Evolutionary conservation across 176 grass and related monocot genomes (phyloP), one percentile per base, ranked within the genome.

Genomic region (Ensete ventricosum): DNA sequence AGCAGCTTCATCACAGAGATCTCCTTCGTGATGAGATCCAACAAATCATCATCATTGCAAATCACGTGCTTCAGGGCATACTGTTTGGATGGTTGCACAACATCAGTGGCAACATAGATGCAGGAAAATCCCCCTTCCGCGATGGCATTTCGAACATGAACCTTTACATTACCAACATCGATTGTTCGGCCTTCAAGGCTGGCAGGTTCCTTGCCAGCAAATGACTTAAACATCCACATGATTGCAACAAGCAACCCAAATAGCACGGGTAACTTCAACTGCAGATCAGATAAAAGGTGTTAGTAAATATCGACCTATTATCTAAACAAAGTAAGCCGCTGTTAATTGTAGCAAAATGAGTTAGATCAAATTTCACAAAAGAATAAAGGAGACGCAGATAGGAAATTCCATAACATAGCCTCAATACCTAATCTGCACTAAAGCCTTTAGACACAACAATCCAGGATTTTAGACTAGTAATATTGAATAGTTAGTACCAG

Each of bases 111-210:
- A 8, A 85, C 70, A 64, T 99, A 99, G 2, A 99, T 90, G 17
- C 84, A 99, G 0, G 95, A 99, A 77, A 99, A 99, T 0, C 95
- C 95, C 0, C 95, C 95, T 88, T 99, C 95, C 0, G 90, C 95
- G 13, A 99, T 62, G 59, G 79, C 81, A 73, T 91, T 90, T 8
- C 43, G 76, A 48, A 99, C 82, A 6, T 91, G 83, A 72, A 99
- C 82, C 82, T 91, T 91, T 57, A 91, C 58, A 52, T 89, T 87
- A 24, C 86, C 82, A 1, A 98, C 77, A 14, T 87, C 88, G 2
- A 99, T 13, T 1, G 78, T 94, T 55, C 90, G 90, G 34, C 91
- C 91, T 73, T 93, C 90, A 0, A 94, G 83, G 22, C 90, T 82
- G 0, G 88, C 72, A n/a, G 85, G 90, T 70, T 94, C 95, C 67